These are phyloP conservation scores for Pseudopyricularia cyperi DNA, from an alignment of 2,329 filamentous ascomycete species.

Conservation along the genomic window DNA sequence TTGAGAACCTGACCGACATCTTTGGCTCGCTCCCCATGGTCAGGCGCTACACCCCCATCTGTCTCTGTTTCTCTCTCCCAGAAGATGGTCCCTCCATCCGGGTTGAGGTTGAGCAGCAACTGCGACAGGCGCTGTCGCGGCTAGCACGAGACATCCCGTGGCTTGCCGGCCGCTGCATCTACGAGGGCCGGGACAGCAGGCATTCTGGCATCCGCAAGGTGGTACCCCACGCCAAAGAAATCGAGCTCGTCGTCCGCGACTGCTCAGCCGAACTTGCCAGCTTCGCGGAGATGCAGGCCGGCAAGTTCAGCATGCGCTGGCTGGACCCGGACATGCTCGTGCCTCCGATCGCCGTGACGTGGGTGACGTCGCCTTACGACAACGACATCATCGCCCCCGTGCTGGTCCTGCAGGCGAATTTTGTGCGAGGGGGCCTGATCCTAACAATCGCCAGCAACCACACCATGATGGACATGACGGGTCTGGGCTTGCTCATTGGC, in stretches of 20 bases:
- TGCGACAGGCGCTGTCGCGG: background rate
- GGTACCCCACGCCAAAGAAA: slow-evolving; percentile 14
- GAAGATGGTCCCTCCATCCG: background rate
- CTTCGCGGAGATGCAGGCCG: slow-evolving; percentile 21
- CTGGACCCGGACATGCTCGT: slow-evolving; percentile 28
- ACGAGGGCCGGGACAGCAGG: slow-evolving; percentile 14
- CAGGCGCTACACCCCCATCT: background rate
- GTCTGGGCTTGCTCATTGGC: slow-evolving; percentile 9
- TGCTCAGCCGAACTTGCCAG: background rate
- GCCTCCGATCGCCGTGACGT: slow-evolving; percentile 11
- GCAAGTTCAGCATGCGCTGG: slow-evolving; percentile 31
- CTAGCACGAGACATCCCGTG: slow-evolving; percentile 21
- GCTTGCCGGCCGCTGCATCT: slow-evolving; percentile 29
- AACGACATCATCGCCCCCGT: slow-evolving; percentile 20
- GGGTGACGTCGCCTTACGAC: slow-evolving; percentile 19
- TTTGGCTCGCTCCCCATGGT: background rate
- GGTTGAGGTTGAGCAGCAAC: background rate
- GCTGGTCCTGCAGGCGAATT: slow-evolving; percentile 17
- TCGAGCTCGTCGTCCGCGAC: slow-evolving; percentile 23
- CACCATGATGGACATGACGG: slow-evolving; percentile 11
- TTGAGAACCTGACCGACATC: background rate
- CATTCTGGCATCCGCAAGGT: slow-evolving; percentile 25
- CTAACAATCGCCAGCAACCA: slow-evolving; percentile 10
- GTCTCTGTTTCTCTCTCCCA: background rate
- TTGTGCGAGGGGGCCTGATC: slow-evolving; percentile 9